These are phyloP conservation scores for Dothiorella sarmentorum DNA, from an alignment of 2,329 filamentous ascomycete genomes.

Conservation along the genomic window DNA sequence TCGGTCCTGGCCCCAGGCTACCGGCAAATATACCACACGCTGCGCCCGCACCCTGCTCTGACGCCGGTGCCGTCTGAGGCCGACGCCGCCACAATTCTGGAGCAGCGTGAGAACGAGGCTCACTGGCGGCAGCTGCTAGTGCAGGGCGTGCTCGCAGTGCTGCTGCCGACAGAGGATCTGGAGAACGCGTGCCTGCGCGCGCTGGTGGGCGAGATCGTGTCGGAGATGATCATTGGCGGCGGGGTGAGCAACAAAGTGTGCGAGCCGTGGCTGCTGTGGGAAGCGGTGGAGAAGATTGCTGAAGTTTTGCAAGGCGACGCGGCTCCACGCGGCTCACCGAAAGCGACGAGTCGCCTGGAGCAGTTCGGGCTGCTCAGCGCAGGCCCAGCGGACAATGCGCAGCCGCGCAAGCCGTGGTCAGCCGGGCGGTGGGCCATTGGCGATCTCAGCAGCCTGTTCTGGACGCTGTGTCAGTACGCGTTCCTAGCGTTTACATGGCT, in stretches of 20 bases:
- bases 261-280: slow-evolving; percentile 87
- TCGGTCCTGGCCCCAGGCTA: slow-evolving; percentile 60
- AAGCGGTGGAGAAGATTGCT: slow-evolving; percentile 71
- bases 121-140: slow-evolving; percentile 86
- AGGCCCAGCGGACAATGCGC: slow-evolving; percentile 19
- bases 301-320: slow-evolving; percentile 40
- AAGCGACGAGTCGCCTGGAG: slow-evolving; percentile 43
- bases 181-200: slow-evolving; percentile 81
- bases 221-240: slow-evolving; percentile 84
- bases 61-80: slow-evolving; percentile 66
- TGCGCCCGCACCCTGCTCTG: slow-evolving; percentile 77
- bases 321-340: slow-evolving; percentile 21
- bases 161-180: slow-evolving; percentile 89
- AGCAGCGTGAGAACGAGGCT: slow-evolving; percentile 73
- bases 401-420: slow-evolving; percentile 21
- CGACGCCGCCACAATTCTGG: slow-evolving; percentile 49
- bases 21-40: slow-evolving; percentile 74
- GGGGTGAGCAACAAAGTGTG: slow-evolving; percentile 75
- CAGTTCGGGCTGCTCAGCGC: slow-evolving; percentile 54
- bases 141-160: slow-evolving; percentile 72
- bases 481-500: slow-evolving; percentile 56
- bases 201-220: slow-evolving; percentile 81
- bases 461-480: slow-evolving; percentile 52
- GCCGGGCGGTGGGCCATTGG: slow-evolving; percentile 4
- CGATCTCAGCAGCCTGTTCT: slow-evolving; percentile 40